phyloP scores from a whole-genome alignment of 176 grass and related monocot genomes.

The Avena eriantha region DNA sequence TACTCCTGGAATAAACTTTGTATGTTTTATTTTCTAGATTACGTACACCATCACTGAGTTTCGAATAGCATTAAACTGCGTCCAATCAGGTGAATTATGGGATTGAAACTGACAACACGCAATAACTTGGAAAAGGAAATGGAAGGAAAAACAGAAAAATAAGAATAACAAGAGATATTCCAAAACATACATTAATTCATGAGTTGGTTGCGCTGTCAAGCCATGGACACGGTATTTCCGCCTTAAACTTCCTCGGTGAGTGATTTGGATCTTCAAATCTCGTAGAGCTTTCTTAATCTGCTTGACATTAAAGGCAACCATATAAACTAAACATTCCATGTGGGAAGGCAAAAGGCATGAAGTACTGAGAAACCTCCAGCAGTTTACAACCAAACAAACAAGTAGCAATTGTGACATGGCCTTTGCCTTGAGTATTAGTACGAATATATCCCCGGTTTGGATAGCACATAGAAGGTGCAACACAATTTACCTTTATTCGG shows the following conservation, averaged over 20 bases:
- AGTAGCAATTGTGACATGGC: conserved; percentile 17
- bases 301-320: conserved; percentile 6
- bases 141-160: background rate
- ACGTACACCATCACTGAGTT: background rate
- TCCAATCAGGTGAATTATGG: background rate
- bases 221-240: conserved; percentile 68
- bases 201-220: conserved; percentile 67
- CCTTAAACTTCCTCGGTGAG: conserved; percentile 76
- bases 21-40: background rate
- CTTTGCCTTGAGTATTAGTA: background rate
- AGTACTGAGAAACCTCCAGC: conserved; percentile 2
- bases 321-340: conserved; percentile 2
- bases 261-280: conserved; percentile 80
- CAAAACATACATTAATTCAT: conserved; percentile 62
- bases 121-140: background rate
- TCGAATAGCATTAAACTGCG: background rate
- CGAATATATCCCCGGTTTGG: background rate
- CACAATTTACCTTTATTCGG: background rate
- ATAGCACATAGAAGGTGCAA: background rate
- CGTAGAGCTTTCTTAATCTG: conserved; percentile 73
- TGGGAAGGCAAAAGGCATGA: background rate
- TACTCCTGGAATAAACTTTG: too few species aligned
- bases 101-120: background rate
- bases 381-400: conserved; percentile 31
- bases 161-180: conserved; percentile 15